These are phyloP conservation scores for Chaetomium tenue DNA, from an alignment of 495 filamentous ascomycete species.

Conservation along the genomic window DNA sequence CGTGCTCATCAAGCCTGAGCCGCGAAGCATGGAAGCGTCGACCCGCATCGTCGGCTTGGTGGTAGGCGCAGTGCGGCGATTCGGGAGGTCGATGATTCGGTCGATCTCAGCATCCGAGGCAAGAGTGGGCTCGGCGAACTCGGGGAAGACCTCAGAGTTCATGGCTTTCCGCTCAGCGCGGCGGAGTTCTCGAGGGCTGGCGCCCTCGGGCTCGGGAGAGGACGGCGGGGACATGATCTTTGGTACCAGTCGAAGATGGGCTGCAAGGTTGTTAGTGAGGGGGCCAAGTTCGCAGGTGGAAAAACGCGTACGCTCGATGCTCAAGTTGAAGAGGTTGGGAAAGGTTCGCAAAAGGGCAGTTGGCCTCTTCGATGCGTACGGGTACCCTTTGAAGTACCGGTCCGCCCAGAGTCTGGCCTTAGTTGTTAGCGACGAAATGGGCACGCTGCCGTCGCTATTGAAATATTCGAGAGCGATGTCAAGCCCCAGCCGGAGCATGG, in stretches of 20 bases:
- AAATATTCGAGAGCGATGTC: slow-evolving; percentile 34
- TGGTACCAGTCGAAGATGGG: slow-evolving; percentile 20
- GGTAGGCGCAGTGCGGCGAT: slow-evolving; percentile 13
- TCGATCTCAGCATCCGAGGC: slow-evolving; percentile 31
- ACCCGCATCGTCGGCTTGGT: slow-evolving; percentile 29
- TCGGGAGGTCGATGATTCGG: slow-evolving; percentile 28
- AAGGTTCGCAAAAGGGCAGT: slow-evolving; percentile 24
- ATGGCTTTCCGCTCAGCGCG: slow-evolving; percentile 20
- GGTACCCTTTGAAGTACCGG: slow-evolving; percentile 28
- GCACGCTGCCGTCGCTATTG: slow-evolving; percentile 24
- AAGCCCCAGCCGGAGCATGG: slow-evolving; percentile 25
- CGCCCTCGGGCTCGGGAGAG: slow-evolving; percentile 23
- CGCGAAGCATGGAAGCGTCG: slow-evolving; percentile 27
- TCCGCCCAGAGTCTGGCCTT: slow-evolving; percentile 28
- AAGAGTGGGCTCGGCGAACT: slow-evolving; percentile 29
- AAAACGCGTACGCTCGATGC: slow-evolving; percentile 18
- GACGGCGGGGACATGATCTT: slow-evolving; percentile 15
- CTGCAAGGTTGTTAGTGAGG: slow-evolving; percentile 11
- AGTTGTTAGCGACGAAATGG: slow-evolving; percentile 23
- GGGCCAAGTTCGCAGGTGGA: not conserved
- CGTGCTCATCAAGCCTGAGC: slow-evolving; percentile 25
- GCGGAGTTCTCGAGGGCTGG: slow-evolving; percentile 18
- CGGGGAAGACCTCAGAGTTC: slow-evolving; percentile 28
- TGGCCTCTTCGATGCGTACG: slow-evolving; percentile 22
- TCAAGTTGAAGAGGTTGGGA: slow-evolving; percentile 32